Percentiles rank a stretch among this genome's conserved stretches.
Evolutionary conservation across 2,329 filamentous ascomycete genomes (phyloP).

Genomic region (Stemphylium lycopersici): DNA sequence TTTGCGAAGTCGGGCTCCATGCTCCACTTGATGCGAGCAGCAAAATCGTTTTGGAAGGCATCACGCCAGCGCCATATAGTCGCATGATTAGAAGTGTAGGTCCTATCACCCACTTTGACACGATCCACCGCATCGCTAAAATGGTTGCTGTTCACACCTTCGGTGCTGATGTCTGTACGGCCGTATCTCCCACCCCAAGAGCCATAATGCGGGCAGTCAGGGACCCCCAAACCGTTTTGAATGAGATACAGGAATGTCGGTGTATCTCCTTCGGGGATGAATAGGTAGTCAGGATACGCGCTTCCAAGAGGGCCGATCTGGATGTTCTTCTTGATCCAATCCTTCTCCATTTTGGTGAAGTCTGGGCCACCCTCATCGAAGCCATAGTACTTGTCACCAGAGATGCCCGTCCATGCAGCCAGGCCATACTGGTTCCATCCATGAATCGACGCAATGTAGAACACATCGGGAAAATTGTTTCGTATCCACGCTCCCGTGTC

Average conservation of each 20-base stretch:
- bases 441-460: conserved; percentile 63
- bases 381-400: conserved; percentile 55
- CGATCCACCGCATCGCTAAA: conserved; percentile 49
- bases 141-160: conserved; percentile 44
- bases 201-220: conserved; percentile 56
- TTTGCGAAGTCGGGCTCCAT: conserved; percentile 42
- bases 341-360: conserved; percentile 54
- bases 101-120: conserved; percentile 43
- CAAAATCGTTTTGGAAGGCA: conserved; percentile 60
- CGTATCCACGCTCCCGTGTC: conserved; percentile 64
- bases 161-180: conserved; percentile 42
- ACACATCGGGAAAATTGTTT: conserved; percentile 59
- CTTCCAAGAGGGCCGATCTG: conserved; percentile 57
- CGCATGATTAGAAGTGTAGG: conserved; percentile 53
- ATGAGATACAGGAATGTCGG: conserved; percentile 59
- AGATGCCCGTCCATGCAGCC: conserved; percentile 64
- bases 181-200: conserved; percentile 59
- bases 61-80: conserved; percentile 62
- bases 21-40: conserved; percentile 57
- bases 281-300: conserved; percentile 54
- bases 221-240: conserved; percentile 56
- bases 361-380: conserved; percentile 59
- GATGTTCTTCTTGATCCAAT: conserved; percentile 61
- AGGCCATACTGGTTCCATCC: conserved; percentile 62
- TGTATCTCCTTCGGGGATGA: conserved; percentile 62